Conservation (phyloP, 2,329 filamentous ascomycete genomes). For the Hirsutella thompsonii region DNA sequence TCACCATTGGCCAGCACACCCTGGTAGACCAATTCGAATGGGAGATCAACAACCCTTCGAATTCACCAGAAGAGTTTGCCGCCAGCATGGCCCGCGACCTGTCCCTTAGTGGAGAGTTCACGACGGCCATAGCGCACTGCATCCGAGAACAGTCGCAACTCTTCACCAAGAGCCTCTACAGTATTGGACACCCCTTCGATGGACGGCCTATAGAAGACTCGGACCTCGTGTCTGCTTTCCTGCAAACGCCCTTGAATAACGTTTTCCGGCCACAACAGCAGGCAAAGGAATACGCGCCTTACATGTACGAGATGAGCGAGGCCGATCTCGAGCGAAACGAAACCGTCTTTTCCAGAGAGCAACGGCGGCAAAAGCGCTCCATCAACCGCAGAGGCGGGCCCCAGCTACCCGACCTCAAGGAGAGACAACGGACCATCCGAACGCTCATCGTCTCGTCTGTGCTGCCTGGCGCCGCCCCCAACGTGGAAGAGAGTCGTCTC, state of each 20-base stretch:
- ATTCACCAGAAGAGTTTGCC: conserved; percentile 92
- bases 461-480: conserved; percentile 71
- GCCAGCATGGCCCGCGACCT: conserved; percentile 79
- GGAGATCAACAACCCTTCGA: conserved; percentile 92
- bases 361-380: conserved; percentile 86
- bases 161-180: conserved; percentile 87
- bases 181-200: conserved; percentile 88
- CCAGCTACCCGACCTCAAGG: conserved; percentile 88
- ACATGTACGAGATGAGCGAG: conserved; percentile 87
- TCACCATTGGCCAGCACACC: conserved; percentile 90
- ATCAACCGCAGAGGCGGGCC: conserved; percentile 89
- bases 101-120: conserved; percentile 87
- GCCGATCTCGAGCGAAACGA: conserved; percentile 83
- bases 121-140: conserved; percentile 92
- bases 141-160: conserved; percentile 93
- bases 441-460: conserved; percentile 88
- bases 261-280: conserved; percentile 86
- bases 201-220: conserved; percentile 86
- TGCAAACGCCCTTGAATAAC: conserved; percentile 68
- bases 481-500: conserved; percentile 72
- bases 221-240: conserved; percentile 73
- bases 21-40: conserved; percentile 97
- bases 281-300: conserved; percentile 87
- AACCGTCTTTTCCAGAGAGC: conserved; percentile 83
- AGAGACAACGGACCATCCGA: conserved; percentile 83